A percentile compares a stretch with the other conserved stretches of the same genome.
Evolutionary conservation across 1,284 basidiomycete species (phyloP).

Genomic region (Cerrena zonata): DNA sequence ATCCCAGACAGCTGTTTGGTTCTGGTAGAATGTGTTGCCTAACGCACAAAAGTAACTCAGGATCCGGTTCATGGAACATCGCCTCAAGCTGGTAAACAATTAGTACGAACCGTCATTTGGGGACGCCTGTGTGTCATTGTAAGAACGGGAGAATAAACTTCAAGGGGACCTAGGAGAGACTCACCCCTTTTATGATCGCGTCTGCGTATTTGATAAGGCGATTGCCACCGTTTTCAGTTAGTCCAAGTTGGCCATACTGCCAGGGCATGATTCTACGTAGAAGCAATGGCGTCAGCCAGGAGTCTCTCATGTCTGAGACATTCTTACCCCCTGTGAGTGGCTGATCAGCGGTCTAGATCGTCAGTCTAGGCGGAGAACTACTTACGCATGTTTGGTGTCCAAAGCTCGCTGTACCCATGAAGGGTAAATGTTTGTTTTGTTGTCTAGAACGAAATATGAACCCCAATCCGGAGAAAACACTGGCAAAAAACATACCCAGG

Average conservation of each 20-base stretch:
- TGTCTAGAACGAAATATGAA: slow-evolving; percentile 29
- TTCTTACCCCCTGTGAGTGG: slow-evolving; percentile 10
- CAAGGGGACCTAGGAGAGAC: slow-evolving; percentile 11
- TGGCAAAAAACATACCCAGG: slow-evolving; percentile 27
- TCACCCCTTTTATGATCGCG: slow-evolving; percentile 40
- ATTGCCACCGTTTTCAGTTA: slow-evolving; percentile 48
- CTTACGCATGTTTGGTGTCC: slow-evolving; percentile 46
- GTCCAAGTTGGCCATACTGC: slow-evolving; percentile 48
- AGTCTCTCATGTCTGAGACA: not conserved
- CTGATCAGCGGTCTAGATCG: slow-evolving; percentile 1
- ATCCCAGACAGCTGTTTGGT: slow-evolving; percentile 47
- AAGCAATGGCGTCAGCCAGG: not conserved
- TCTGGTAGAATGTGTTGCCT: slow-evolving; percentile 43
- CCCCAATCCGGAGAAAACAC: not conserved
- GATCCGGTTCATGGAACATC: too few species aligned
- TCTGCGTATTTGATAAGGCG: slow-evolving; percentile 52
- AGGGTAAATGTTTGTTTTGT: slow-evolving; percentile 47
- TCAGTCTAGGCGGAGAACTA: slow-evolving; percentile 8
- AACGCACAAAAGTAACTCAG: not conserved
- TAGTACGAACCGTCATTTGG: slow-evolving; percentile 45
- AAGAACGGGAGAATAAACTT: slow-evolving; percentile 10
- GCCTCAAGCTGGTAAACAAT: not conserved
- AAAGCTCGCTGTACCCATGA: slow-evolving; percentile 45
- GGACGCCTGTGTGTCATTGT: slow-evolving; percentile 32
- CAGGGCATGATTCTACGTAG: slow-evolving; percentile 47